These are phyloP conservation scores for Barbarea vulgaris DNA, from an alignment of 345 rosid species.

Conservation along the genomic window DNA sequence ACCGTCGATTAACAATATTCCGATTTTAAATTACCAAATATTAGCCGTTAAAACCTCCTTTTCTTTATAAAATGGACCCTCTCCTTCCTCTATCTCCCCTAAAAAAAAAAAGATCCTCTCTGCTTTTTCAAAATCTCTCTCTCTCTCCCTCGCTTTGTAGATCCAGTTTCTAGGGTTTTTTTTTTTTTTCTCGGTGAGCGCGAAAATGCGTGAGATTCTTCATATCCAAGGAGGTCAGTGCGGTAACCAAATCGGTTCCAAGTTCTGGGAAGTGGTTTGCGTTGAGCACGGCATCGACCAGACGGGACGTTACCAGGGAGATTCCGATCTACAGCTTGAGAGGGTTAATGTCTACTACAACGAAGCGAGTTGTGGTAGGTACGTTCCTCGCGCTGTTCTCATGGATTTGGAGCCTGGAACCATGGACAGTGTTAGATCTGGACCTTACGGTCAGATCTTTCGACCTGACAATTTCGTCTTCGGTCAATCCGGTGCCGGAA, in stretches of 20 bases:
- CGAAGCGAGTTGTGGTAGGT: conserved; percentile 68
- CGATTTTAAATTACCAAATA: conserved; percentile 27
- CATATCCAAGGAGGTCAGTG: conserved; percentile 72
- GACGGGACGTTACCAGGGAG: conserved; percentile 54
- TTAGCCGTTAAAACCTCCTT: conserved; percentile 42
- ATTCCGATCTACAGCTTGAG: conserved; percentile 61
- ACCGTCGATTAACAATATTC: conserved; percentile 16
- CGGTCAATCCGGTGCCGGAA: conserved; percentile 64
- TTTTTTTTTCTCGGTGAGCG: neutral
- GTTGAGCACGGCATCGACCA: conserved; percentile 63
- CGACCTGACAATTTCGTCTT: conserved; percentile 63
- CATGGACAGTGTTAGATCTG: conserved; percentile 65
- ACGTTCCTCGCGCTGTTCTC: conserved; percentile 62
- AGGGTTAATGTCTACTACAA: conserved; percentile 63
- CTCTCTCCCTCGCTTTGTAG: conserved; percentile 2
- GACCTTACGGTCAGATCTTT: conserved; percentile 63
- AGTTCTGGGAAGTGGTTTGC: conserved; percentile 66
- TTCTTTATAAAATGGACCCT: conserved; percentile 38
- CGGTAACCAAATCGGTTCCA: conserved; percentile 73
- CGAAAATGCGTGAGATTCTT: conserved; percentile 67
- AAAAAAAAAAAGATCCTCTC: neutral
- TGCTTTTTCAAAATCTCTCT: conserved; percentile 7
- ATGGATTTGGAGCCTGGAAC: conserved; percentile 70
- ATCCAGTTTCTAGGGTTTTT: conserved; percentile 31
- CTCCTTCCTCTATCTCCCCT: conserved; percentile 16